Percentiles rank a stretch among this genome's conserved stretches.
Conservation (phyloP, 176 grass and related monocot genomes). For the Carex parvula region DNA sequence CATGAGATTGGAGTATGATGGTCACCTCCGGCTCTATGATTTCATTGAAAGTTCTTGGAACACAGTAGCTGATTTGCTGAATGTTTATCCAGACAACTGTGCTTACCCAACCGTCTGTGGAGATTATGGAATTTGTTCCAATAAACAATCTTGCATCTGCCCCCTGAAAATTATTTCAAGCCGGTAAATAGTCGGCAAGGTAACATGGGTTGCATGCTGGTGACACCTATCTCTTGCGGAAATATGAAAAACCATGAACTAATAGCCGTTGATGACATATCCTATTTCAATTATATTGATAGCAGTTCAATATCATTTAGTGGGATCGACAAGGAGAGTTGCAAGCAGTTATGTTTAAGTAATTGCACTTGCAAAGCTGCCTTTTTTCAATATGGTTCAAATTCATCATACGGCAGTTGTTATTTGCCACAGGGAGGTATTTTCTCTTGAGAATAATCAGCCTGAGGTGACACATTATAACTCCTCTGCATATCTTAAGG, state of each 20-base stretch:
- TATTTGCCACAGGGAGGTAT: constrained; percentile 26
- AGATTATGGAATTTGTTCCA: constrained; percentile 20
- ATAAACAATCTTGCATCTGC: constrained; percentile 7
- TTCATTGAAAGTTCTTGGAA: background rate
- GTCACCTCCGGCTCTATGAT: constrained; percentile 2
- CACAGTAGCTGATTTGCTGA: constrained; percentile 6
- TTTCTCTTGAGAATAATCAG: constrained; percentile 23
- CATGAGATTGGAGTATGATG: constrained; percentile 11
- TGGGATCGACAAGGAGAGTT: constrained; percentile 26
- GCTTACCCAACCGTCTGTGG: constrained; percentile 16
- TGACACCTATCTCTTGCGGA: constrained; percentile 37
- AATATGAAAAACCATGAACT: constrained; percentile 29
- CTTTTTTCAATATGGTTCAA: constrained; percentile 26
- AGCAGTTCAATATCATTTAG: background rate
- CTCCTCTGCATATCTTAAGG: constrained; percentile 38
- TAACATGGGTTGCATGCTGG: background rate
- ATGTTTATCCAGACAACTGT: constrained; percentile 4
- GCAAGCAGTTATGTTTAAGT: constrained; percentile 35
- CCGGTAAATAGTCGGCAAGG: background rate
- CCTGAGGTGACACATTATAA: constrained; percentile 6
- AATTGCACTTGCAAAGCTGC: constrained; percentile 65
- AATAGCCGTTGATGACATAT: background rate
- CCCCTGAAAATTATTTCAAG: constrained; percentile 4
- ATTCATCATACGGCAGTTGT: constrained; percentile 26
- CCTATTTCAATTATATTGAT: constrained; percentile 17